A percentile compares a stretch with the other conserved stretches of the same genome.
These are phyloP conservation scores for Byssothecium circinans DNA, from an alignment of 2,329 filamentous ascomycete species.

Conservation along the genomic window DNA sequence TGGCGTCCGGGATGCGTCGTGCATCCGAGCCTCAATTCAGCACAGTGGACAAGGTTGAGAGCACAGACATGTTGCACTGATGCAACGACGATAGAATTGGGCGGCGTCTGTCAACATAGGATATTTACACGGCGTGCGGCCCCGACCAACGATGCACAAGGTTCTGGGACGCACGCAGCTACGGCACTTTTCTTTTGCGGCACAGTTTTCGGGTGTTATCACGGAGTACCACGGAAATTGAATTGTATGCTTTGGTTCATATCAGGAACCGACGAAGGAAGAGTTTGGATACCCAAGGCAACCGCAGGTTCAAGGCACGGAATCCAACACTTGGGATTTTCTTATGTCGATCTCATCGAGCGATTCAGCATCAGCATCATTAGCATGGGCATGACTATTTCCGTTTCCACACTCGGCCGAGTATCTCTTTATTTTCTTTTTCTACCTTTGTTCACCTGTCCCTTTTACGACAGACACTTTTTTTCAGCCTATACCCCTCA, in stretches of 20 bases:
- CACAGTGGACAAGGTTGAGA: constrained; percentile 32
- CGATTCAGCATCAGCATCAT: constrained; percentile 34
- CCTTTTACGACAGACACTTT: constrained; percentile 24
- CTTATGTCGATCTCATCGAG: constrained; percentile 16
- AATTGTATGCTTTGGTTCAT: constrained; percentile 15
- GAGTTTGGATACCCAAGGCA: constrained; percentile 14
- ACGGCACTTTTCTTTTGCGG: constrained; percentile 16
- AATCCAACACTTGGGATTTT: constrained; percentile 15
- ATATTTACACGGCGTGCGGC: constrained; percentile 9
- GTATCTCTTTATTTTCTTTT: constrained; percentile 14
- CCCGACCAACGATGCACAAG: constrained; percentile 13
- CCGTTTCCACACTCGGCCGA: constrained; percentile 12
- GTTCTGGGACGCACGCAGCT: constrained; percentile 12
- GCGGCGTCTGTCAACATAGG: constrained; percentile 12
- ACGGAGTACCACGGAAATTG: constrained; percentile 22
- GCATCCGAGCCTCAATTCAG: constrained; percentile 39
- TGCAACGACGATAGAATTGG: constrained; percentile 6
- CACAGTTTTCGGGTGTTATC: constrained; percentile 12
- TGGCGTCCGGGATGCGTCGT: constrained; percentile 38
- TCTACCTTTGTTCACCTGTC: constrained; percentile 14
- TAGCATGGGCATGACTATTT: constrained; percentile 30
- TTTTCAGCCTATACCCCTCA: constrained; percentile 34
- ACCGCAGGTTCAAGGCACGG: constrained; percentile 12
- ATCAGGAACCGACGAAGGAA: constrained; percentile 15
- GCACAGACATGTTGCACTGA: constrained; percentile 33